Conservation (phyloP, 192 early-diverging fungal genomes). For the Gaertneriomyces semiglobifer region DNA sequence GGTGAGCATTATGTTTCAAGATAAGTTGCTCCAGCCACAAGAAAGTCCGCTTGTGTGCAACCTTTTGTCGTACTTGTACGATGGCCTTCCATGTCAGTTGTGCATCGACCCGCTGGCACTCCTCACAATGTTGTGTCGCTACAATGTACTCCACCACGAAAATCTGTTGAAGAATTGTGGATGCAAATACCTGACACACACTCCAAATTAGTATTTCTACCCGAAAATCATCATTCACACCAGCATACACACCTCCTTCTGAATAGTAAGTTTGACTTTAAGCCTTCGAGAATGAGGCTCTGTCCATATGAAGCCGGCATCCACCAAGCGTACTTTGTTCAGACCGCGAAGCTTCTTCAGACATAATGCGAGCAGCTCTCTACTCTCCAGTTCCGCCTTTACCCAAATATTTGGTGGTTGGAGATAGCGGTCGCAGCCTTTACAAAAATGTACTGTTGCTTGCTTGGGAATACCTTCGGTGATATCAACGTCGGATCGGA, state of each 20-base stretch:
- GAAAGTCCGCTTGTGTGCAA: slow-evolving; percentile 94
- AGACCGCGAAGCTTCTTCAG: slow-evolving; percentile 90
- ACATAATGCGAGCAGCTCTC: slow-evolving; percentile 88
- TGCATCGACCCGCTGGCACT: slow-evolving; percentile 91
- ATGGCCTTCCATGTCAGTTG: slow-evolving; percentile 98
- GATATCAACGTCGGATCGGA: slow-evolving; percentile 94
- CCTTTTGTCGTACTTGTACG: slow-evolving; percentile 98
- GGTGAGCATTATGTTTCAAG: slow-evolving; percentile 94
- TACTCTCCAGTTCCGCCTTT: slow-evolving; percentile 76
- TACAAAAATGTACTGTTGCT: slow-evolving; percentile 91
- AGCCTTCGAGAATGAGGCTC: slow-evolving; percentile 88
- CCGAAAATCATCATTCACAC: not conserved
- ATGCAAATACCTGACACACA: slow-evolving; percentile 70
- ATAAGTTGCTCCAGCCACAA: slow-evolving; percentile 98
- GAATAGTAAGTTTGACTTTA: slow-evolving; percentile 97
- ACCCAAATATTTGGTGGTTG: slow-evolving; percentile 95
- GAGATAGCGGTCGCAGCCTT: slow-evolving; percentile 94
- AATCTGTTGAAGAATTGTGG: slow-evolving; percentile 92
- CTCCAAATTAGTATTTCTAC: not conserved
- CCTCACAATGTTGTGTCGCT: slow-evolving; percentile 88
- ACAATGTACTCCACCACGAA: slow-evolving; percentile 96
- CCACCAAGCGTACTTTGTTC: slow-evolving; percentile 88
- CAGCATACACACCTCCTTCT: slow-evolving; percentile 74
- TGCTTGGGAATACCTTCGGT: slow-evolving; percentile 99
- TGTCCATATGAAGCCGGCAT: slow-evolving; percentile 98